phyloP scores from a whole-genome alignment of 1,284 basidiomycete species.

The Rhodofomes roseus region DNA sequence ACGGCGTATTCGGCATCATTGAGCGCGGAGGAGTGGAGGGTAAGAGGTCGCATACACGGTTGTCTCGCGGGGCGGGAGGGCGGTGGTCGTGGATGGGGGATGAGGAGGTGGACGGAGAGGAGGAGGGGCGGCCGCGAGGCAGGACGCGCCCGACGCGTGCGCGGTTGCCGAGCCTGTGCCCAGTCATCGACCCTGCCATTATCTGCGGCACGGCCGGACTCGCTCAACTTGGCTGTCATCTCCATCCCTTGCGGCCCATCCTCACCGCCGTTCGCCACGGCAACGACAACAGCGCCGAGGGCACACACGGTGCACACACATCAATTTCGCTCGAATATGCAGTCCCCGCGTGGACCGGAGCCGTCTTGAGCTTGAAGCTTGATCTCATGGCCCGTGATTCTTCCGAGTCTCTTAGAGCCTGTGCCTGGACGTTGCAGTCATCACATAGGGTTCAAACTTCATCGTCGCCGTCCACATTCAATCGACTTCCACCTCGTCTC shows the following conservation, averaged over 20 bases:
- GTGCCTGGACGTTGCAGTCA: no score
- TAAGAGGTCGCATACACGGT: constrained; percentile 48
- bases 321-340: no score
- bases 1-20: constrained; percentile 64
- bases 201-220: background rate
- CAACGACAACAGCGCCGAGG: no score
- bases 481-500: no score
- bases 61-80: background rate
- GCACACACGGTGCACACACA: no score
- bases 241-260: background rate
- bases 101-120: background rate
- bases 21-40: constrained; percentile 69
- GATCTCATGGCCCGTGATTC: no score
- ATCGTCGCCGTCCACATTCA: no score
- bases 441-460: no score
- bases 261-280: background rate
- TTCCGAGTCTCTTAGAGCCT: no score
- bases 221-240: background rate
- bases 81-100: background rate
- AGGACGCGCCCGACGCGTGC: constrained; percentile 1
- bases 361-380: no score
- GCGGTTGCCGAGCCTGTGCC: background rate
- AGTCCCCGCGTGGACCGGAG: no score
- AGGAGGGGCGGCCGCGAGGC: background rate
- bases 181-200: background rate